Base-by-base conservation (phyloP, 164 flowering plant genomes). In the Paratinospora sagittata region DNA sequence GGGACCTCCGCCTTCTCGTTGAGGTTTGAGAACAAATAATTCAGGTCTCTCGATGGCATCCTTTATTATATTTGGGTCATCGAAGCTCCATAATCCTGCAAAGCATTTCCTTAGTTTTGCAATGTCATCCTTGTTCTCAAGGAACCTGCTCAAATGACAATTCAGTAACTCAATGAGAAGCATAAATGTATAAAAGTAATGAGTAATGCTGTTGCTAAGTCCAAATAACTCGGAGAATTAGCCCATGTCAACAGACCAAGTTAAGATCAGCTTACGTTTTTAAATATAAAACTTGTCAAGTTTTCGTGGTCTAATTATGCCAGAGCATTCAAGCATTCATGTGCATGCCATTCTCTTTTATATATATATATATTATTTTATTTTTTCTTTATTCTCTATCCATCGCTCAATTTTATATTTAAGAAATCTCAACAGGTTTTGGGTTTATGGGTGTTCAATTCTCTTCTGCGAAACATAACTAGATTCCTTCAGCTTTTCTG, bases 1-100 rank as follows among this genome's bases (percentile, higher is more conserved):
- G 19, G 21, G 49, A 94, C 98, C 97, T 90, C 98, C 97, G 78
- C 98, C 98, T 85, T 92, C 97, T 82, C 98, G 86, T 77, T 94
- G 98, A 60, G 98, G 98, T 83, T 94, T 94, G 87, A 92, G 92
- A 27, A 94, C 97, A 80, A 80, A 94, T 33, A 85, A 57, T 49
- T 88, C 88, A n/a, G 98, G 97, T 45, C 65, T 84, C 76, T 88
- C 86, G 67, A 89, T 86, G 52, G 98, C 98, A 75, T 84, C 82
- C 63, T 73, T 77, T 52, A 88, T 63, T 19, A 85, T 81, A 39
- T 79, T 80, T 10, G 84, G 68, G 67, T 92, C 89, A 76, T 94
- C 98, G 78, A 94, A 81, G 81, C 97, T 88, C 98, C 98, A 94
- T 72, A 94, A 79, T 17, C 98, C 98, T 1, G 98, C 97, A 86